phyloP scores from a whole-genome alignment of 2,329 filamentous ascomycete species.

The Scedosporium dehoogii region DNA sequence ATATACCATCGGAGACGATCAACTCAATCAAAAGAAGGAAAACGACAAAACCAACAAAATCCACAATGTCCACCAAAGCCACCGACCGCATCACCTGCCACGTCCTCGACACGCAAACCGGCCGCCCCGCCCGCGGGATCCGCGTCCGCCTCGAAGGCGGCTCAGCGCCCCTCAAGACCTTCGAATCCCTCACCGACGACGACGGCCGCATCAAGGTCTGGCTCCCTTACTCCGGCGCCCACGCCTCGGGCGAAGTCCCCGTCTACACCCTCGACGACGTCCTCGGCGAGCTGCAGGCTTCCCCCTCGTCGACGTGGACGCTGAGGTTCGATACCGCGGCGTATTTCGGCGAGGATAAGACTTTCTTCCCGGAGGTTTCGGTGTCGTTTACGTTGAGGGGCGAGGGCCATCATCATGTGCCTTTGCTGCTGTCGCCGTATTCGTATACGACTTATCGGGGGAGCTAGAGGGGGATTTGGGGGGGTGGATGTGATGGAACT shows the following conservation, averaged over 20 bases:
- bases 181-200: conserved; percentile 60
- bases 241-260: conserved; percentile 44
- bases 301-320: conserved; percentile 49
- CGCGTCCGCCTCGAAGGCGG: conserved; percentile 50
- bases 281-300: conserved; percentile 27
- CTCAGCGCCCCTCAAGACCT: conserved; percentile 28
- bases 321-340: conserved; percentile 62
- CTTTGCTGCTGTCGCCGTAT: conserved; percentile 65
- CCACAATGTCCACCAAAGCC: conserved; percentile 26
- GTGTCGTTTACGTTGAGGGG: conserved; percentile 42
- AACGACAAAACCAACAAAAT: background rate
- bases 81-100: conserved; percentile 68
- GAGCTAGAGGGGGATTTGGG: conserved; percentile 32
- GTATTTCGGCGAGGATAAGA: conserved; percentile 58
- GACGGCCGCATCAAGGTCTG: conserved; percentile 67
- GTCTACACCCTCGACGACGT: conserved; percentile 49
- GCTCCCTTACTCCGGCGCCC: conserved; percentile 46
- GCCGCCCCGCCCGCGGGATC: conserved; percentile 57
- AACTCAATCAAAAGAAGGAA: background rate
- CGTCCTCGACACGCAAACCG: conserved; percentile 72
- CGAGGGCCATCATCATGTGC: conserved; percentile 69
- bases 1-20: background rate
- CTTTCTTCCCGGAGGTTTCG: conserved; percentile 51
- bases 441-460: conserved; percentile 77
- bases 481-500: background rate